Evolutionary conservation across 371 early-diverging fungal species (phyloP), one percentile per base, ranked within the genome.

Genomic region (Phascolomyces articulosus): DNA sequence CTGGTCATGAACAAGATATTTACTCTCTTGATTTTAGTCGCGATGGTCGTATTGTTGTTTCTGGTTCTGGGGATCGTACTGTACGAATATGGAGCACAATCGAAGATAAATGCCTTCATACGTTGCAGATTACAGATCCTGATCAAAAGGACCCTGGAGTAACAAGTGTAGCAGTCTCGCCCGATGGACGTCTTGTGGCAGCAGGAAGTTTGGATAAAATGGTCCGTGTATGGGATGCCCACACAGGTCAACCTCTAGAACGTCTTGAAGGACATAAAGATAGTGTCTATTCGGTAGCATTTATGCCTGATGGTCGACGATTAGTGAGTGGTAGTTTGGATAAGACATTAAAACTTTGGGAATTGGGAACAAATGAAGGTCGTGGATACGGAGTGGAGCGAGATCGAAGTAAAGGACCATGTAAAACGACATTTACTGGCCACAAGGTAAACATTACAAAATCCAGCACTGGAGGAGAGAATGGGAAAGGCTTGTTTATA

Each of bases 1-100:
- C 77, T 27, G 99, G 99, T 11, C 99, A 99, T 73, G 95, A 94
- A 56, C 95, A 95, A 78, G 99, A 98, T 74, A 97, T 99, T 68
- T 98, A 98, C 69, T 92, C 93, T 23, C 80, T 99, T 68, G 99
- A 98, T 65, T 98, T 96, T 78, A 94, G 96, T 62, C 82, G 91
- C 41, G 96, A 98, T 73, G 98, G 99, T 28, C 84, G 90, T 64
- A 87, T 88, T 44, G 88, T 99, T 62, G 95, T 96, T 27, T 93
- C 93, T 20, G 99, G 99, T 24, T 92, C 94, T 21, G 99, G 99
- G 28, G 99, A 99, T 77, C 88, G 93, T 62, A 95, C 95, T 1
- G 93, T 89, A 27, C 83, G 94, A 60, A 85, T 97, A 40, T 97
- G 97, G 97, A 90, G 91, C 67, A 85, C 91, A 81, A 91, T 90